A percentile compares a stretch with the other conserved stretches of the same genome.
phyloP scores from a whole-genome alignment of 805 yeast genomes.

The Starmera pachycereana region DNA sequence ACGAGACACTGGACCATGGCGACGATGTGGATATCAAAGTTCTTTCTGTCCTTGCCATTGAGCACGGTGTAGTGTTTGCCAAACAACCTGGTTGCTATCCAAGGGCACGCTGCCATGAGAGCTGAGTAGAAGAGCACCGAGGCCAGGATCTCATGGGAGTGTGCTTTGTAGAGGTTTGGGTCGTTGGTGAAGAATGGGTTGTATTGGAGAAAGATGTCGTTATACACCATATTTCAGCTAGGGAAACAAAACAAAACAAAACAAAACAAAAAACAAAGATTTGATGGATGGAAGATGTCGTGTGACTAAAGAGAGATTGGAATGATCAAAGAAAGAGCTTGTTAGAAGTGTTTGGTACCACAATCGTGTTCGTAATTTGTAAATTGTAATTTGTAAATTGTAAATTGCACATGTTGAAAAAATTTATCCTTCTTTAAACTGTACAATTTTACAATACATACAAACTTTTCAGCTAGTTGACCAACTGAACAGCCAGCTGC shows the following conservation, averaged over 20 bases:
- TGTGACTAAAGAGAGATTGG: no score
- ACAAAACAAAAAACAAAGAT: no score
- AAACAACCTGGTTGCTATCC: conserved; percentile 36
- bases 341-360: no score
- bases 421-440: no score
- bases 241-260: no score
- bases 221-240: no score
- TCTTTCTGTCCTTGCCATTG: conserved; percentile 38
- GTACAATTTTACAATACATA: no score
- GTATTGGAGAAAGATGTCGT: conserved; percentile 9
- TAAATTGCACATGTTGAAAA: no score
- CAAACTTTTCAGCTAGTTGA: no score
- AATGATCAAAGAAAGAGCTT: no score
- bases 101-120: conserved; percentile 43
- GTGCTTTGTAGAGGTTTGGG: conserved; percentile 36
- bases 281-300: not conserved
- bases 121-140: conserved; percentile 51
- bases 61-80: conserved; percentile 45
- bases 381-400: no score
- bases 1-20: conserved; percentile 75
- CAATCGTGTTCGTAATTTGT: no score
- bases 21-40: conserved; percentile 87
- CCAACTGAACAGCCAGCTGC: conserved; percentile 9
- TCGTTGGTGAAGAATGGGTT: conserved; percentile 22
- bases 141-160: conserved; percentile 65